These are phyloP conservation scores for Pyrenophora teres DNA, from an alignment of 2,329 filamentous ascomycete genomes.

Conservation along the genomic window DNA sequence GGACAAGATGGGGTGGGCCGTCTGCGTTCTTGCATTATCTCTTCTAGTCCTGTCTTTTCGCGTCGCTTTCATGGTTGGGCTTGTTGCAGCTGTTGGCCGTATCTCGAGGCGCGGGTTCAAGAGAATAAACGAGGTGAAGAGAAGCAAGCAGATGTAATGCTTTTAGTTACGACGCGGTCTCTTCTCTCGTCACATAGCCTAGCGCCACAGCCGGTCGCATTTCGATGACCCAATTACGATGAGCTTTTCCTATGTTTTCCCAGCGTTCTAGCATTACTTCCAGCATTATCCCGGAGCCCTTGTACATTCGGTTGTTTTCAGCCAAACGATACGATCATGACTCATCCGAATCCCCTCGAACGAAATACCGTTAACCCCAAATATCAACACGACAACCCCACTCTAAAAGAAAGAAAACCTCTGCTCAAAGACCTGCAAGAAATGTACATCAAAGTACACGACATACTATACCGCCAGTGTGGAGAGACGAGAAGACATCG, in stretches of 20 bases:
- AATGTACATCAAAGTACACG: neutral
- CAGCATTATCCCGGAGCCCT: slow-evolving; percentile 11
- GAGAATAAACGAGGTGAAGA: slow-evolving; percentile 9
- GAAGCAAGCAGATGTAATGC: neutral
- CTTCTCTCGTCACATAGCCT: neutral
- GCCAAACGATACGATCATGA: slow-evolving; percentile 3
- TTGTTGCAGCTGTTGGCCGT: slow-evolving; percentile 12
- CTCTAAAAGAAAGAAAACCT: slow-evolving; percentile 6
- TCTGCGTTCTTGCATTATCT: slow-evolving; percentile 45
- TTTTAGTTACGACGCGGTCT: neutral
- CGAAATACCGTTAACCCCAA: slow-evolving; percentile 1
- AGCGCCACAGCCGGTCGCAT: neutral
- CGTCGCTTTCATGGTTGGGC: slow-evolving; percentile 30
- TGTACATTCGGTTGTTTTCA: slow-evolving; percentile 11
- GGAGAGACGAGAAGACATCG: neutral
- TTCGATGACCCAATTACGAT: neutral
- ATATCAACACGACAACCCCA: slow-evolving; percentile 12
- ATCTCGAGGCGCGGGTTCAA: slow-evolving; percentile 8
- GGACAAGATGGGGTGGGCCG: slow-evolving; percentile 49
- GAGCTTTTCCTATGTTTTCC: neutral
- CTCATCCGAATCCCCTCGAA: neutral
- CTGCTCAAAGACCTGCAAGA: neutral
- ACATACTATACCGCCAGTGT: neutral
- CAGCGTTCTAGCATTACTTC: slow-evolving; percentile 12
- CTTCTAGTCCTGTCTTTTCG: slow-evolving; percentile 34